Conservation (phyloP, 129 eudicot species). For the Tagetes patula region DNA sequence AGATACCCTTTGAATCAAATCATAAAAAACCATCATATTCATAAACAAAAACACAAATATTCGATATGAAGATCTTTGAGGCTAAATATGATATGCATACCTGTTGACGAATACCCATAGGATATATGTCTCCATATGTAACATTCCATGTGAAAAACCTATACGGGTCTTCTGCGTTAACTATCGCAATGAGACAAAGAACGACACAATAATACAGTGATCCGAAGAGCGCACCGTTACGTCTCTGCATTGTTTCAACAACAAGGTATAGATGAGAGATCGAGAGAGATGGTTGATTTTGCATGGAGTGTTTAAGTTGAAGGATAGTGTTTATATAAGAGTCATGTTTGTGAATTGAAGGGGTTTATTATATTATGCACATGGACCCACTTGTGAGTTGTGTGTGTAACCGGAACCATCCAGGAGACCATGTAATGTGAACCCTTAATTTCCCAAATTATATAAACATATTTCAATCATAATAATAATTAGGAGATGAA, state of each 20-base stretch:
- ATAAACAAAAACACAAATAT: neutral
- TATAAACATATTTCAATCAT: neutral
- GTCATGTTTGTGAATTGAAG: conserved; percentile 3
- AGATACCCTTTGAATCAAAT: conserved; percentile 52
- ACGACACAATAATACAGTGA: neutral
- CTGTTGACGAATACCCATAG: conserved; percentile 72
- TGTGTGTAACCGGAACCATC: conserved; percentile 26
- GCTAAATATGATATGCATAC: conserved; percentile 10
- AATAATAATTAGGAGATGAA: conserved; percentile 1
- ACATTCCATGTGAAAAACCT: conserved; percentile 59
- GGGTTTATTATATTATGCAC: conserved; percentile 4
- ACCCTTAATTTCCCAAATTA: neutral
- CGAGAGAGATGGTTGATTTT: conserved; percentile 13
- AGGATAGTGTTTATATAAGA: conserved; percentile 35
- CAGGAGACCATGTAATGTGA: neutral
- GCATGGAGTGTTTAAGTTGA: conserved; percentile 31
- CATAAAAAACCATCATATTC: neutral
- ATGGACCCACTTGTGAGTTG: conserved; percentile 32
- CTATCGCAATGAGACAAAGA: conserved; percentile 24
- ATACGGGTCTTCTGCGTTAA: conserved; percentile 67
- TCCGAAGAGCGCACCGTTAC: neutral
- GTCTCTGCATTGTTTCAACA: conserved; percentile 26
- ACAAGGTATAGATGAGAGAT: neutral
- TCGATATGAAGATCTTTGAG: neutral
- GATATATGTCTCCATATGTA: conserved; percentile 74